Base-by-base conservation (phyloP, 352 stramenopile species). In the Pythium monospermum region DNA sequence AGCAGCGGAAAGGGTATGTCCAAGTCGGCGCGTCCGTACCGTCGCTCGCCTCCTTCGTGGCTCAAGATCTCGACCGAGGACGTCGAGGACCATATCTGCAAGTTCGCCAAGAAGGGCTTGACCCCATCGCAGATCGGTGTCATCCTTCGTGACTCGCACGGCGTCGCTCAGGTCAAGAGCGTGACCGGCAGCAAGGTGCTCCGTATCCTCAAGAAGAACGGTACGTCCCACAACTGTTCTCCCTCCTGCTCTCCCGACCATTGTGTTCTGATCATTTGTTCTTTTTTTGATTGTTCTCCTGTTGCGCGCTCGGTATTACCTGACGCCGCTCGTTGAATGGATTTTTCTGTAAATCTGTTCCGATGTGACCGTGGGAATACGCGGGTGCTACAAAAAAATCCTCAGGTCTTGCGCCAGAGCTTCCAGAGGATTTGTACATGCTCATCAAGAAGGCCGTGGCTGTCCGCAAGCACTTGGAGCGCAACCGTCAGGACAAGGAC, bases 381-480 rank as follows among this genome's bases (percentile, higher is more conserved):
- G 66, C 83, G 83, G 80, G 83, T 88, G 54, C 48, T 52, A n/a
- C n/a, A n/a, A n/a, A n/a, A n/a, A n/a, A 41, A 19, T 13, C 25
- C 23, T 43, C 71, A 93, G 80, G 96, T 69, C 89, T 99, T 35
- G 97, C 97, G 42, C 96, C 97, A 36, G 97, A 99, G 77, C 96
- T 99, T 59, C 97, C 97, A 28, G 97, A 99, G 82, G 97, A 99
- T 84, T 83, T 99, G 63, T 99, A 99, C 93, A 99, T 98, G 92
- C 87, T 99, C 49, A 99, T 99, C 89, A 99, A 99, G 94, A 99
- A 99, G 90, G 97, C 97, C 52, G 97, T 99, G 64, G 89, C 96
- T 66, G 96, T 99, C 32, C 92, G 97, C 69, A 99, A 99, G 86
- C 97, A 99, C 86, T 83, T 99, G 48, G 97, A 99, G 78, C 84